Evolutionary conservation across 208 protist species (phyloP).

Genomic region (Perkinsela sp.): DNA sequence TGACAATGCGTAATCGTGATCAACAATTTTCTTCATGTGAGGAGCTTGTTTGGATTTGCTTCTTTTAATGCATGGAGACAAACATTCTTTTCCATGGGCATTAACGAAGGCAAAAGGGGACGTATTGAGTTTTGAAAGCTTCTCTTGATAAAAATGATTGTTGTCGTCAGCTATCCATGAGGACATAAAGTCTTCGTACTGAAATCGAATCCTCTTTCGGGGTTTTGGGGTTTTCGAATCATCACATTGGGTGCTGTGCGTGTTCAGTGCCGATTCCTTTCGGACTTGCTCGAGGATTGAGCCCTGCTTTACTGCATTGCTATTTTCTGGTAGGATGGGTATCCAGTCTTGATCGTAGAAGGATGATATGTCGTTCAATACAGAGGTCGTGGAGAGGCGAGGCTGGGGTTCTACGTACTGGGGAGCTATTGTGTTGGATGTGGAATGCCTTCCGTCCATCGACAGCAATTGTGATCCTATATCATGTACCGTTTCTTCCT

Average conservation of each 20-base stretch:
- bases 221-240: neutral
- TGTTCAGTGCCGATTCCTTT: neutral
- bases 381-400: neutral
- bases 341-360: neutral
- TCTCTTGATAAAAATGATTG: neutral
- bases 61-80: neutral
- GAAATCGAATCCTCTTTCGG: neutral
- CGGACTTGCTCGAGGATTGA: neutral
- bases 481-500: too few species aligned
- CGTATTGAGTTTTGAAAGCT: neutral
- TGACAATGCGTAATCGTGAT: too few species aligned
- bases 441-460: too few species aligned
- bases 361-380: neutral
- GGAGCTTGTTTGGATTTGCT: too few species aligned
- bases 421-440: too few species aligned
- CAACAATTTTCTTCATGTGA: too few species aligned
- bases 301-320: neutral
- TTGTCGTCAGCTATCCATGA: neutral
- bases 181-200: neutral
- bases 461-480: too few species aligned
- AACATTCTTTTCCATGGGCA: neutral
- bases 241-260: neutral
- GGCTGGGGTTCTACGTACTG: too few species aligned
- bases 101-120: neutral
- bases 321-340: neutral